Evolutionary conservation across 768 basidiomycete species (phyloP), one percentile per base, ranked within the genome.

Genomic region (Phanerochaete carnosa): DNA sequence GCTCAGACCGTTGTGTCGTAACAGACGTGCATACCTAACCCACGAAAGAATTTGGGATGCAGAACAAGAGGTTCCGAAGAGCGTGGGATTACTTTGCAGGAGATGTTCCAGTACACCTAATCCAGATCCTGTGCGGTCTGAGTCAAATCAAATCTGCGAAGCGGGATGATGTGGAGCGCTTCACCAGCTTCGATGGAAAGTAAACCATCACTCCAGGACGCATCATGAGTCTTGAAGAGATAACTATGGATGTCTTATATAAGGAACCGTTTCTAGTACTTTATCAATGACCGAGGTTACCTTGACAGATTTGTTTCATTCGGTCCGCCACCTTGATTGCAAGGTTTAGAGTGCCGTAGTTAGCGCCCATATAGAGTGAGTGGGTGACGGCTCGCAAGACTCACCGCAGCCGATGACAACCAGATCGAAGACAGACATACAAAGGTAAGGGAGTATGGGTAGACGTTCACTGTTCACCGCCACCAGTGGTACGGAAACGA

Each of bases 121-220:
- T 3, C 93, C 94, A 3, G 93, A 95, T 23, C 95, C 95, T 93
- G 66, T 23, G 63, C 25, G 60, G 59, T 19, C 11, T 19, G n/a
- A 59, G 19, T n/a, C 13, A 45, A 45, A 55, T 45, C 8, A 35
- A 7, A 7, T 7, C 7, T 35, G 8, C 33, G 33, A 7, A 35
- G 33, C 8, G 15, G 15, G 33, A 35, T 7, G 33, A 7, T 7
- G 8, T 35, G 33, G 33, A 11, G 39, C 4, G 4, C 4, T 43
- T 65, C 62, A 92, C 94, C 94, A 70, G 93, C 96, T 77, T 98
- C 96, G 55, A 98, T 71, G 1, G 87, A 90, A 6, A 96, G 64
- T 49, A 90, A 83, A 4, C 94, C 95, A 49, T 93, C 89, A 61
- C 83, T 79, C 95, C 95, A 98, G 9, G 75, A 68, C 11, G 79